A percentile compares a stretch with the other conserved stretches of the same genome.
phyloP scores from a whole-genome alignment of 768 basidiomycete genomes.

The Lactifluus piperatus region DNA sequence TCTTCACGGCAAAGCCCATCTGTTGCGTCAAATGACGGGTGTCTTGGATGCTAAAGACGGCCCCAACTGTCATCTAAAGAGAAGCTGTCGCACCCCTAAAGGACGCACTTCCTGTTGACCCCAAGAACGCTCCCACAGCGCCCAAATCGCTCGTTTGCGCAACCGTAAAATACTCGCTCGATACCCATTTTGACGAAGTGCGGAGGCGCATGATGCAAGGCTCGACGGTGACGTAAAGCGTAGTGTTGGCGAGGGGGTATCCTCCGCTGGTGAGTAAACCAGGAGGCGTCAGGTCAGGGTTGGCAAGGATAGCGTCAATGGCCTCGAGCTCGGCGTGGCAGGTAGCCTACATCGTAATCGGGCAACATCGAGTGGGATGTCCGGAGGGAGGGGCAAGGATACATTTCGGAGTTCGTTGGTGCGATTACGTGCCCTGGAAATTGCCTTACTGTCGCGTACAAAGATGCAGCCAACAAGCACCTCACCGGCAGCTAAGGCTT shows the following conservation, averaged over 20 bases:
- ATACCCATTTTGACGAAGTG: slow-evolving; percentile 91
- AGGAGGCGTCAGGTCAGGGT: slow-evolving; percentile 46
- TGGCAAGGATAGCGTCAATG: slow-evolving; percentile 76
- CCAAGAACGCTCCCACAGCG: slow-evolving; percentile 93
- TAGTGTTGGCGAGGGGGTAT: slow-evolving; percentile 70
- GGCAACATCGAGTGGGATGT: slow-evolving; percentile 4
- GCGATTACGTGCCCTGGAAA: slow-evolving; percentile 84
- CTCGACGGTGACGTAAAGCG: slow-evolving; percentile 96
- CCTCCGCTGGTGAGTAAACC: slow-evolving; percentile 21
- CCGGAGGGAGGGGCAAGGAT: slow-evolving; percentile 20
- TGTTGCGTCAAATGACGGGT: slow-evolving; percentile 63
- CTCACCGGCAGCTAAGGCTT: slow-evolving; percentile 77
- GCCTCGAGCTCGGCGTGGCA: slow-evolving; percentile 97
- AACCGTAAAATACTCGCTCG: slow-evolving; percentile 84
- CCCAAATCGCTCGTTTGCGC: slow-evolving; percentile 92
- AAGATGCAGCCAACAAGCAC: slow-evolving; percentile 98
- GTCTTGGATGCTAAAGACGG: slow-evolving; percentile 64
- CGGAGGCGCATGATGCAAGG: slow-evolving; percentile 98
- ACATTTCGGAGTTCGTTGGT: slow-evolving; percentile 95
- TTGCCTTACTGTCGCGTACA: slow-evolving; percentile 63
- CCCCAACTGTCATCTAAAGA: neutral
- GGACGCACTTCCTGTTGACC: slow-evolving; percentile 68
- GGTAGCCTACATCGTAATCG: slow-evolving; percentile 58
- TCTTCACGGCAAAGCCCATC: slow-evolving; percentile 44
- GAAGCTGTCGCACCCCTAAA: neutral